Percentiles rank a stretch among this genome's conserved stretches.
These are phyloP conservation scores for Teunomyces atbi DNA, from an alignment of 805 yeast genomes.

Conservation along the genomic window DNA sequence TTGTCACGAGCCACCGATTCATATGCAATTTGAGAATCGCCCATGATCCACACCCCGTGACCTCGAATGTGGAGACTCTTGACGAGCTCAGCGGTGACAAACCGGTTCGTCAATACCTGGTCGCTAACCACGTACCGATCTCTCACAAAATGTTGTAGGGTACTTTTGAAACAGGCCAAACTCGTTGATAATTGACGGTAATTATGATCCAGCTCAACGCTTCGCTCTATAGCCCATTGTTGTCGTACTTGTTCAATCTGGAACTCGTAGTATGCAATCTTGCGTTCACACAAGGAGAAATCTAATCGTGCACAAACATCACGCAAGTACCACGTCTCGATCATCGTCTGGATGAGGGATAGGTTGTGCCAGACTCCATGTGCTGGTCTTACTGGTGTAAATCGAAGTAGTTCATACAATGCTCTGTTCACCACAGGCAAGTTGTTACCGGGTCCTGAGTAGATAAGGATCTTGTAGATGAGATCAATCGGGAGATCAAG, in stretches of 20 bases:
- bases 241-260: background rate
- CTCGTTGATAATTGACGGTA: background rate
- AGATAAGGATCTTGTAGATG: conserved; percentile 35
- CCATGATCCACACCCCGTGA: conserved; percentile 1
- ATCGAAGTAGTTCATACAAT: conserved; percentile 22
- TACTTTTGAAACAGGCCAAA: background rate
- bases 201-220: background rate
- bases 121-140: conserved; percentile 5
- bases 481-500: conserved; percentile 42
- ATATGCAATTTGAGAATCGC: conserved; percentile 1
- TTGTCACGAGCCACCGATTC: conserved; percentile 7
- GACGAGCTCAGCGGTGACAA: conserved; percentile 11
- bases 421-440: conserved; percentile 29
- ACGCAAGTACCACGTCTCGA: conserved; percentile 18
- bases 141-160: background rate
- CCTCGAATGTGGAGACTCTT: background rate
- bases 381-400: conserved; percentile 21
- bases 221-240: background rate
- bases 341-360: conserved; percentile 19
- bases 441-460: conserved; percentile 30
- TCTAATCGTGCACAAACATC: conserved; percentile 19
- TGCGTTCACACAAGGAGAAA: conserved; percentile 11
- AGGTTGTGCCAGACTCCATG: conserved; percentile 19
- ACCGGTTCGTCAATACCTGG: conserved; percentile 8
- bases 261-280: conserved; percentile 12